These are phyloP conservation scores for Phytophthora chlamydospora DNA, from an alignment of 352 stramenopile species.

Conservation along the genomic window DNA sequence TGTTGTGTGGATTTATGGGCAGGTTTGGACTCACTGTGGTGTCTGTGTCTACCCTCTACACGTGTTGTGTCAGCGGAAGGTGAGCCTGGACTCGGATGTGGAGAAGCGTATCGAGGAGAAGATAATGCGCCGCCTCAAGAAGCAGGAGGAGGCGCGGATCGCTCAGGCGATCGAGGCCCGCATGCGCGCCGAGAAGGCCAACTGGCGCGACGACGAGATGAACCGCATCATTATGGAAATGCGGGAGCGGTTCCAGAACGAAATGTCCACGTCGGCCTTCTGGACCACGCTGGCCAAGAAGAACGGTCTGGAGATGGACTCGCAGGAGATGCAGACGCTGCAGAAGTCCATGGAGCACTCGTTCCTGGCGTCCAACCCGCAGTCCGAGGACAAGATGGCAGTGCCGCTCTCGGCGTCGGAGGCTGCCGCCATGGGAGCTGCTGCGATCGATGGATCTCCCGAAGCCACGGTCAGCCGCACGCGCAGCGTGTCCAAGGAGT, in stretches of 20 bases:
- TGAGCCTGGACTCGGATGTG: conserved; percentile 78
- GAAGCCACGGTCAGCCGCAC: conserved; percentile 32
- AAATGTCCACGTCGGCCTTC: conserved; percentile 75
- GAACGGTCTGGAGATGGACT: conserved; percentile 52
- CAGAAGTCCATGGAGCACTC: conserved; percentile 56
- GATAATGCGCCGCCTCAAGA: conserved; percentile 86
- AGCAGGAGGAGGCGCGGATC: conserved; percentile 88
- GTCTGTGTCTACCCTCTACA: not conserved
- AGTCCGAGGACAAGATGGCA: conserved; percentile 72
- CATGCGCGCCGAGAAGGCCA: conserved; percentile 86
- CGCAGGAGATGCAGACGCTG: conserved; percentile 50
- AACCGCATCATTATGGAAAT: conserved; percentile 92
- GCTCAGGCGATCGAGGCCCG: conserved; percentile 82
- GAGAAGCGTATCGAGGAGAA: conserved; percentile 90
- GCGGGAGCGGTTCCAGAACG: conserved; percentile 82
- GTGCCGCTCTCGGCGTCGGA: conserved; percentile 24
- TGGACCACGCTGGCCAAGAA: conserved; percentile 72
- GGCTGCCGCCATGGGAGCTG: conserved; percentile 25
- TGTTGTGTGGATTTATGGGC: not conserved
- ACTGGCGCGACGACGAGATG: conserved; percentile 89
- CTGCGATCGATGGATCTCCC: conserved; percentile 24
- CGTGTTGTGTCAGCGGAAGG: conserved; percentile 35
- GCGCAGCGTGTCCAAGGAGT: conserved; percentile 73
- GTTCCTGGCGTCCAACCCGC: conserved; percentile 62
- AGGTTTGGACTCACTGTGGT: conserved; percentile 20